Evolutionary conservation across 1,284 basidiomycete genomes (phyloP), one percentile per base, ranked within the genome.

Genomic region (Malassezia arunalokei): DNA sequence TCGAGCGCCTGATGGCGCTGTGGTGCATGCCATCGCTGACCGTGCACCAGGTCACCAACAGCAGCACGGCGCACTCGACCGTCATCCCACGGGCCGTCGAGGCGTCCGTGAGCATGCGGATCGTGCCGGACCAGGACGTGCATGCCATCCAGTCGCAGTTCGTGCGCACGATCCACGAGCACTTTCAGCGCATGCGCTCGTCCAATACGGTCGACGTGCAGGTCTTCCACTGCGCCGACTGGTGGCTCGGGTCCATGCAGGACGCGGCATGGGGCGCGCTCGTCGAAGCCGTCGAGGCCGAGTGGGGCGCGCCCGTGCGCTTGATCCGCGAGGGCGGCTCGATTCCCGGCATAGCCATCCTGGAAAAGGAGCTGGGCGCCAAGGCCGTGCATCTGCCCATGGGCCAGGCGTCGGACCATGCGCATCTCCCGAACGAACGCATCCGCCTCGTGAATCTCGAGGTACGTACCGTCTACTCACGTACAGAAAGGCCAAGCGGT

Each of bases 81-180:
- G 60, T 71, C 15, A 71, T 71, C 17, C 65, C 68, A 0, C 57
- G 56, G 12, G 51, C n/a, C 5, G 68, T 68, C 4, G 54, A 55
- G 20, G 66, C 68, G 0, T 51, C 60, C 17, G 58, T 75, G 24
- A 68, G 64, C 20, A 75, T 95, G 54, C 85, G 91, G 20, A 84
- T 95, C 58, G 92, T 98, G 0, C 92, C 92, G 0, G 88, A 96
- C 69, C 92, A 94, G 74, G 80, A 85, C 52, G 76, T 94, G 3
- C 80, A 84, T 7, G 77, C 76, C 5, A 83, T 94, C 57, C 80
- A 82, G 1, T 74, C 76, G 8, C 76, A 80, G 3, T 75, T 96
- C 27, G 77, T 80, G 35, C 68, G 77, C 1, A 80, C 84, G 67
- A 76, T 95, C 4, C 63, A 77, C 15, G 62, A 67, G 0, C 79